These are phyloP conservation scores for Hericium erinaceus DNA, from an alignment of 768 basidiomycete species.

Conservation along the genomic window DNA sequence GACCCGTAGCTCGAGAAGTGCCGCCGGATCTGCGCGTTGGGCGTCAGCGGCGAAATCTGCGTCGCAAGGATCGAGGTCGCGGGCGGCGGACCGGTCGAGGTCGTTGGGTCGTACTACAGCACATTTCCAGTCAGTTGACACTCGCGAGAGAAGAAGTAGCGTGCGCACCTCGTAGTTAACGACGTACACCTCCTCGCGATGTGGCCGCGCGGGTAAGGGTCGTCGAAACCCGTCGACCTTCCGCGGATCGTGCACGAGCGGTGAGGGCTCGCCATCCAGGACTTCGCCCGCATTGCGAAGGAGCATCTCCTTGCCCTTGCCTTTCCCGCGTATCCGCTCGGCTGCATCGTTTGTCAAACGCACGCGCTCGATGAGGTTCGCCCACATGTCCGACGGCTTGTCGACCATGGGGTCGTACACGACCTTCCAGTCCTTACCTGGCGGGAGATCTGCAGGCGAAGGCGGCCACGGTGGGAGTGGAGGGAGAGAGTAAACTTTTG, in stretches of 20 bases:
- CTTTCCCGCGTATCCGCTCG: conserved; percentile 48
- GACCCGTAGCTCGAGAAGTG: conserved; percentile 58
- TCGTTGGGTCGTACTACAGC: conserved; percentile 54
- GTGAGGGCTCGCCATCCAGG: conserved; percentile 32
- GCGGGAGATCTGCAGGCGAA: conserved; percentile 36
- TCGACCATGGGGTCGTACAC: conserved; percentile 55
- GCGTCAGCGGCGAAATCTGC: conserved; percentile 62
- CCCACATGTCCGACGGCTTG: conserved; percentile 30
- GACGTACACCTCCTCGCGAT: conserved; percentile 33
- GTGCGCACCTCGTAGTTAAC: conserved; percentile 48
- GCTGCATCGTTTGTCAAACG: conserved; percentile 17
- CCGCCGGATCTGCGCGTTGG: conserved; percentile 52
- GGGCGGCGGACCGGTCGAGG: conserved; percentile 66
- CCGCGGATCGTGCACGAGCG: conserved; percentile 45
- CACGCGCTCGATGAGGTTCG: conserved; percentile 34
- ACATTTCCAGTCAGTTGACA: conserved; percentile 2
- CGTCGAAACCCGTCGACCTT: conserved; percentile 29
- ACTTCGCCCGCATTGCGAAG: conserved; percentile 48
- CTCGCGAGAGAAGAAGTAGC: not conserved
- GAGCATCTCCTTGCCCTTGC: conserved; percentile 52
- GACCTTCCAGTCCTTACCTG: conserved; percentile 46
- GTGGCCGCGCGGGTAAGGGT: conserved; percentile 19
- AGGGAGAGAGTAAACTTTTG: conserved; percentile 30
- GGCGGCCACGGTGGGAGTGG: conserved; percentile 49
- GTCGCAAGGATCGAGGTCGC: conserved; percentile 66